phyloP scores from a whole-genome alignment of 768 basidiomycete species.

The Hysterangium stoloniferum region DNA sequence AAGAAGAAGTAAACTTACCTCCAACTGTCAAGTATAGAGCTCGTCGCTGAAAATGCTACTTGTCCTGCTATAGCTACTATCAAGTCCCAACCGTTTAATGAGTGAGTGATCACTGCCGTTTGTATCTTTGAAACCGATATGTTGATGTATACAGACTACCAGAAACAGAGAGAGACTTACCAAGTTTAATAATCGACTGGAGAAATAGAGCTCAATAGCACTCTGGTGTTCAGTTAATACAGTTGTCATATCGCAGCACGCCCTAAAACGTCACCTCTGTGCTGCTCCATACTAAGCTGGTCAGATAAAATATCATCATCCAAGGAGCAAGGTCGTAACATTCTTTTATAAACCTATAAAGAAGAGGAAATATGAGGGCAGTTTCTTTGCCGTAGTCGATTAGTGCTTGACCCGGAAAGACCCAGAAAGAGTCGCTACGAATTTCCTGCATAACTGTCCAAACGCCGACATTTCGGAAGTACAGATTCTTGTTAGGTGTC shows the following conservation, averaged over 20 bases:
- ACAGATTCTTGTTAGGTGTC: too few species aligned
- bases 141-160: too few species aligned
- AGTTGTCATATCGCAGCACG: neutral
- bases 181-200: conserved; percentile 2
- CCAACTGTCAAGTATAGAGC: too few species aligned
- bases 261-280: neutral
- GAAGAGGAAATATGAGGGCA: neutral
- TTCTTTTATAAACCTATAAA: conserved; percentile 6
- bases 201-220: conserved; percentile 1
- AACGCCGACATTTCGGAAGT: neutral
- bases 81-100: too few species aligned
- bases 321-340: conserved; percentile 3
- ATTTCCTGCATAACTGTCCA: neutral
- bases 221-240: neutral
- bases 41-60: too few species aligned
- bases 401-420: neutral
- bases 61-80: too few species aligned
- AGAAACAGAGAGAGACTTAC: too few species aligned
- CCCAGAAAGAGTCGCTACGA: neutral
- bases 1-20: too few species aligned
- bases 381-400: neutral
- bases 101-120: too few species aligned
- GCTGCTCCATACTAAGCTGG: neutral
- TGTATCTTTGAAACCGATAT: too few species aligned
- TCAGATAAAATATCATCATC: conserved; percentile 1